phyloP scores from a whole-genome alignment of 2,329 filamentous ascomycete species.

The Cyclaneusma minus region DNA sequence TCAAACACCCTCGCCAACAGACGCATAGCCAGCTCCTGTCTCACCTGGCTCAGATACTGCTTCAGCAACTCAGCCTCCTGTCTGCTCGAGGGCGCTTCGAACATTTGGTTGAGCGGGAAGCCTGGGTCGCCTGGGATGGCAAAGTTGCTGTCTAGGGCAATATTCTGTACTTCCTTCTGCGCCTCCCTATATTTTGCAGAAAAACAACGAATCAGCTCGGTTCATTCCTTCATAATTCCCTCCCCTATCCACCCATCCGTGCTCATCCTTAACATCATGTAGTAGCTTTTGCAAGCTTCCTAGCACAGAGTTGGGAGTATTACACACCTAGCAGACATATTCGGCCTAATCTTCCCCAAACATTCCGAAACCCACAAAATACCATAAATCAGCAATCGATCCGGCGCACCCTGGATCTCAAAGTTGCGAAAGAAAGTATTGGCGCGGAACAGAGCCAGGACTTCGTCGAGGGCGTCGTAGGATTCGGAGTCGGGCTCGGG shows the following conservation, averaged over 20 bases:
- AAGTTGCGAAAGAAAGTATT: slow-evolving; percentile 99
- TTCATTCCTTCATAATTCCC: background rate
- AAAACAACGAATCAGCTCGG: slow-evolving; percentile 1
- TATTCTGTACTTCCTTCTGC: slow-evolving; percentile 68
- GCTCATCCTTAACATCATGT: too few species aligned
- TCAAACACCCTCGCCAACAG: slow-evolving; percentile 79
- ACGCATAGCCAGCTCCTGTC: slow-evolving; percentile 76
- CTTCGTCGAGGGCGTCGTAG: slow-evolving; percentile 93
- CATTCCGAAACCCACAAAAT: slow-evolving; percentile 92
- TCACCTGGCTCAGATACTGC: slow-evolving; percentile 82
- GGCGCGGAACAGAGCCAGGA: slow-evolving; percentile 81
- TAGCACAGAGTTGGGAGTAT: background rate
- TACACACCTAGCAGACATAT: slow-evolving; percentile 46
- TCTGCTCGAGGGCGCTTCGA: slow-evolving; percentile 73
- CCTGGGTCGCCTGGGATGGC: slow-evolving; percentile 84
- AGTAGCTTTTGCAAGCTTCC: too few species aligned
- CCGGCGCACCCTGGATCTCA: slow-evolving; percentile 91
- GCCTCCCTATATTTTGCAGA: slow-evolving; percentile 24
- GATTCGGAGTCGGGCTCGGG: slow-evolving; percentile 77
- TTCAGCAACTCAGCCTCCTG: slow-evolving; percentile 80
- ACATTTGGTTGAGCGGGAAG: slow-evolving; percentile 93
- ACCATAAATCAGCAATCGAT: slow-evolving; percentile 88
- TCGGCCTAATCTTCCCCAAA: slow-evolving; percentile 70
- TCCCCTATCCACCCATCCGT: background rate
- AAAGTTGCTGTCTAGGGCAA: slow-evolving; percentile 86